Percentiles rank a stretch among this genome's conserved stretches.
phyloP scores from a whole-genome alignment of 2,329 filamentous ascomycete species.

The Exserohilum turcica region DNA sequence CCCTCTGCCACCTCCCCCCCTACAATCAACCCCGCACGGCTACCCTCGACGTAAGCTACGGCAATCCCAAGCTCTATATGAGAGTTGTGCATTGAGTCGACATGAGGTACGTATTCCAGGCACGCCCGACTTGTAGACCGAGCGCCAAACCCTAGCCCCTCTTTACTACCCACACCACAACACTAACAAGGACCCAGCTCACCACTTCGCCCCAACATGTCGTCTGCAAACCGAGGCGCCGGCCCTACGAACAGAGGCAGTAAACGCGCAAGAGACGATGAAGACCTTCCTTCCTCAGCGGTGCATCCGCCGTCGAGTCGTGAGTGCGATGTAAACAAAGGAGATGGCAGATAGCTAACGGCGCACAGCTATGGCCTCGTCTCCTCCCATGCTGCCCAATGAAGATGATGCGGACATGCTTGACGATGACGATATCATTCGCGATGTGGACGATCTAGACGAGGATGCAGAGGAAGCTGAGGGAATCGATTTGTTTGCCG shows the following conservation, averaged over 20 bases:
- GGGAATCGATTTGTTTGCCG: slow-evolving; percentile 73
- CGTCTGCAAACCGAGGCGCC: slow-evolving; percentile 79
- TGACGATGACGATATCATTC: slow-evolving; percentile 69
- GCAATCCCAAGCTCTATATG: slow-evolving; percentile 1
- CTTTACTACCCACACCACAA: slow-evolving; percentile 19
- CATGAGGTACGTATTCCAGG: slow-evolving; percentile 29
- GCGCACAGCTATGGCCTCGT: slow-evolving; percentile 60
- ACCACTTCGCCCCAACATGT: slow-evolving; percentile 78
- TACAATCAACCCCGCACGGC: slow-evolving; percentile 10
- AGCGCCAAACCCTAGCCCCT: slow-evolving; percentile 23
- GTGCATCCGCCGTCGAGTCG: slow-evolving; percentile 66
- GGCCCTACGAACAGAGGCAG: slow-evolving; percentile 61
- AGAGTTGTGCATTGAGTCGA: slow-evolving; percentile 9
- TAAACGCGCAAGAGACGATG: slow-evolving; percentile 69
- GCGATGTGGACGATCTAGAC: slow-evolving; percentile 69
- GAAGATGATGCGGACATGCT: slow-evolving; percentile 72
- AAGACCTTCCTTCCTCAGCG: slow-evolving; percentile 62
- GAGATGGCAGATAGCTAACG: slow-evolving; percentile 16
- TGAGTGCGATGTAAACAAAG: slow-evolving; percentile 50
- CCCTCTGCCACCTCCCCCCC: slow-evolving; percentile 9
- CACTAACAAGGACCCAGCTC: slow-evolving; percentile 62
- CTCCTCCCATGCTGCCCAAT: slow-evolving; percentile 68
- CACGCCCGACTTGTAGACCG: slow-evolving; percentile 3
- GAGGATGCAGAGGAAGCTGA: slow-evolving; percentile 72
- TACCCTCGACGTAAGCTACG: not conserved